These are phyloP conservation scores for Sporothrix globosa DNA, from an alignment of 2,329 filamentous ascomycete genomes.

Conservation along the genomic window DNA sequence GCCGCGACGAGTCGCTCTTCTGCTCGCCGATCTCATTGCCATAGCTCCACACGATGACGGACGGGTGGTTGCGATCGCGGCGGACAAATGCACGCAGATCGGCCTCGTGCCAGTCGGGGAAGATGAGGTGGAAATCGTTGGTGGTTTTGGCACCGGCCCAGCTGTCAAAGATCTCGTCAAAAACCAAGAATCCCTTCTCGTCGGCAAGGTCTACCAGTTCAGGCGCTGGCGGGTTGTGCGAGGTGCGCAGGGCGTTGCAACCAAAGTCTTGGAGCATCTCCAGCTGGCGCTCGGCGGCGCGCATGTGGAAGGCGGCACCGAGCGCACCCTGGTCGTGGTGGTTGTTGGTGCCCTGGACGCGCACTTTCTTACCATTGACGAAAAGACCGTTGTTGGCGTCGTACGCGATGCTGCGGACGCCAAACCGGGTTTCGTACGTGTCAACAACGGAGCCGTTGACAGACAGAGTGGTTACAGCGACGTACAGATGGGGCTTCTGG, in stretches of 20 bases:
- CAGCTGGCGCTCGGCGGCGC: conserved; percentile 54
- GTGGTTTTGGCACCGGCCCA: conserved; percentile 53
- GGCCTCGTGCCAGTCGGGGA: conserved; percentile 57
- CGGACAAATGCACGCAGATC: conserved; percentile 57
- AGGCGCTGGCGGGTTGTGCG: conserved; percentile 57
- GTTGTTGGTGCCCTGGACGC: conserved; percentile 53
- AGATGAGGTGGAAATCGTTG: conserved; percentile 57
- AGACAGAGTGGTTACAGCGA: conserved; percentile 50
- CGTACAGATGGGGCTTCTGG: conserved; percentile 53
- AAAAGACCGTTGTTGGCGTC: conserved; percentile 48
- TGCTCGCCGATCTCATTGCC: conserved; percentile 61
- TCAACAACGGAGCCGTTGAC: conserved; percentile 37
- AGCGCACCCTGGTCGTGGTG: conserved; percentile 57
- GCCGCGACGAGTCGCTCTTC: conserved; percentile 42
- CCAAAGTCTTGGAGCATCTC: conserved; percentile 56
- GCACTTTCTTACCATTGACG: conserved; percentile 52
- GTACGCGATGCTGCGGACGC: conserved; percentile 52
- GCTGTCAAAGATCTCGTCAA: conserved; percentile 59
- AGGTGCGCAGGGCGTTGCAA: conserved; percentile 54
- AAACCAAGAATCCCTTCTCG: conserved; percentile 53
- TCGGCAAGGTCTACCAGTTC: conserved; percentile 57
- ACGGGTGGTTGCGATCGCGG: conserved; percentile 59
- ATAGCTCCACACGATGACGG: conserved; percentile 56
- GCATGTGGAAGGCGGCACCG: conserved; percentile 54
- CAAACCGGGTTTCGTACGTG: conserved; percentile 55